Evolutionary conservation across 257 asterid genomes (phyloP), one percentile per base, ranked within the genome.

Genomic region (Fraxinus excelsior): DNA sequence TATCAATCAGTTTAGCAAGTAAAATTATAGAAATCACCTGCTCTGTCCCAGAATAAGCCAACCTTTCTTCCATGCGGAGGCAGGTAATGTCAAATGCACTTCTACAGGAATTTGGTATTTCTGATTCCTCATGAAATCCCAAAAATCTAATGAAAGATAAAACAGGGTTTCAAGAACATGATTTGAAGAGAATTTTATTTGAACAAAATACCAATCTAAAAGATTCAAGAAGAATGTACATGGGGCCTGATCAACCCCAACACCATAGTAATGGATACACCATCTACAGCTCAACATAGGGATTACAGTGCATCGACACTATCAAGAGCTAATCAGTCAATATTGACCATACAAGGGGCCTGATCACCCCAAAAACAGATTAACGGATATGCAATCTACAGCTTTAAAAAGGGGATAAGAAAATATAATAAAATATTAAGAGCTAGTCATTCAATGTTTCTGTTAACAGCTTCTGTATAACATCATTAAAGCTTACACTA

Each of bases 21-120:
- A 46, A 51, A 11, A 13, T 64, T 23, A n/a, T 32, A 37, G 19
- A 67, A 40, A 62, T 64, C 78, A 95, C 99, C 96, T 88, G 78
- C 82, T 95, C 97, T 14, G 76, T 72, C 65, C 87, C 91, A 18
- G 91, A 77, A 86, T 93, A 95, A 13, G 92, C 86, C 81, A 95
- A 74, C 53, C 92, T 84, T 88, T 90, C 92, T 87, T 91, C 97
- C 97, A 93, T 93, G 65, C 90, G 90, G 69, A 82, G 84, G 86
- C 97, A 90, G 65, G 97, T 84, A 46, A 89, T 86, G 10, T 93
- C 96, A 67, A 95, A 95, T 56, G 96, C 89, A 86, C 83, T 79
- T 76, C 78, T 70, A 80, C 96, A 91, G 76, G 89, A 85, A 19
- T 40, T 46, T 25, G 97, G 94, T 62, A 95, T 89, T 79, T 93